These are phyloP conservation scores for Blastobotrys persicus DNA, from an alignment of 1,139 yeast species.

Conservation along the genomic window DNA sequence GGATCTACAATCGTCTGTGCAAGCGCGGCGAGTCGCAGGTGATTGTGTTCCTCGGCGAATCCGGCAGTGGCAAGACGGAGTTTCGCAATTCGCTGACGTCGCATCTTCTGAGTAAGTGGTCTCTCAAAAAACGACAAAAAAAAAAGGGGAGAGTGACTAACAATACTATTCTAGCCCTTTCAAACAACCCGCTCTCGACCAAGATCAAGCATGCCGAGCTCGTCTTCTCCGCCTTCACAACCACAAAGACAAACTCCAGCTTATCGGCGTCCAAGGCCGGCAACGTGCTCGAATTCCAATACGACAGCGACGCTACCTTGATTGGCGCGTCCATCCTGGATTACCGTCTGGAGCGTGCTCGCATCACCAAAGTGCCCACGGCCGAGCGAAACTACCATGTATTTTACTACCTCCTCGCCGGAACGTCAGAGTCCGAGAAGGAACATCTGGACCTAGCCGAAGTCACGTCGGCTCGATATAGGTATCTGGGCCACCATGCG, in stretches of 20 bases:
- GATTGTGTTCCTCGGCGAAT: constrained; percentile 41
- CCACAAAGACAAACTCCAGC: constrained; percentile 39
- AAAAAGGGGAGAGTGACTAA: too few species aligned
- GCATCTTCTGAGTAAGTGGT: constrained; percentile 34
- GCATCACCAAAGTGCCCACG: constrained; percentile 43
- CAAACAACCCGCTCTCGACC: constrained; percentile 40
- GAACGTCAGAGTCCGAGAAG: constrained; percentile 40
- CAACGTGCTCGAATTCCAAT: constrained; percentile 42
- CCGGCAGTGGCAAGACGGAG: constrained; percentile 43
- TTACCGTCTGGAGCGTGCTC: constrained; percentile 41
- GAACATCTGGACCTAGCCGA: constrained; percentile 39
- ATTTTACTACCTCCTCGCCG: constrained; percentile 42
- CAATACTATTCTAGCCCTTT: constrained; percentile 28
- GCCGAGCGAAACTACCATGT: constrained; percentile 44
- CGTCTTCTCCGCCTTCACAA: constrained; percentile 41
- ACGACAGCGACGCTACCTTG: constrained; percentile 38
- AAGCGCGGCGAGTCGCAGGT: constrained; percentile 42
- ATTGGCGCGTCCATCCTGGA: constrained; percentile 42
- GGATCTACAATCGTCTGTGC: constrained; percentile 40
- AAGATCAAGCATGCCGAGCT: constrained; percentile 38
- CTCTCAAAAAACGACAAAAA: background rate
- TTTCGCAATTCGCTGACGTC: constrained; percentile 36
- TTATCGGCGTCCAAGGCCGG: constrained; percentile 41
- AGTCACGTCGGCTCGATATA: constrained; percentile 33
- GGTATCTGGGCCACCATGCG: constrained; percentile 43